Evolutionary conservation across 345 rosid species (phyloP).

Genomic region (Linum trigynum): DNA sequence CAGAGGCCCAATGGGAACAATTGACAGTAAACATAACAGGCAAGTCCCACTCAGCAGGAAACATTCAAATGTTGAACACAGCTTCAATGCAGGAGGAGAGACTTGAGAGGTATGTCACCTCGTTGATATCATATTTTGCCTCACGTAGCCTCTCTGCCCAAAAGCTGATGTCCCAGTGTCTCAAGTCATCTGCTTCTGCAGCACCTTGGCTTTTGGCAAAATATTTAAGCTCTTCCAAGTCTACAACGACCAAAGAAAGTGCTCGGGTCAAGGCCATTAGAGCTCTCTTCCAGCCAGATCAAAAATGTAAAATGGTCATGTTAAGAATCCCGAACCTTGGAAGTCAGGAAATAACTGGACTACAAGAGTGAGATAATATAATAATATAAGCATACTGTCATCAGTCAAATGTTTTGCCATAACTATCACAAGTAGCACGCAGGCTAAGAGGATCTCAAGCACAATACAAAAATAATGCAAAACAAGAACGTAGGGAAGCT

Average conservation of each 20-base stretch:
- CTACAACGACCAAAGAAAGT: constrained; percentile 24
- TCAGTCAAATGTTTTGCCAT: too few relatives aligned
- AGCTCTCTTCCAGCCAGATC: background rate
- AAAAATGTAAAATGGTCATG: too few relatives aligned
- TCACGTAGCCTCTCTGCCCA: constrained; percentile 99
- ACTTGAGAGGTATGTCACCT: constrained; percentile 37
- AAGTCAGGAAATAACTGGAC: too few relatives aligned
- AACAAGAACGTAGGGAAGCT: too few relatives aligned
- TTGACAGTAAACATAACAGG: background rate
- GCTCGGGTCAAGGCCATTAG: background rate
- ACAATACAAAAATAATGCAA: too few relatives aligned
- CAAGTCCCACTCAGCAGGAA: background rate
- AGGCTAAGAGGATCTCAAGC: too few relatives aligned
- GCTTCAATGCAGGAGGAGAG: background rate
- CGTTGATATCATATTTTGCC: constrained; percentile 75
- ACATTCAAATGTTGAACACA: background rate
- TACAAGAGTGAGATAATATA: too few relatives aligned
- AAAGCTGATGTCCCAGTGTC: constrained; percentile 73
- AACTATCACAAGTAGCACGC: too few relatives aligned
- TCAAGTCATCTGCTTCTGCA: constrained; percentile 57
- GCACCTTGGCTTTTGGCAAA: constrained; percentile 72
- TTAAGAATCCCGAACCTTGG: too few relatives aligned
- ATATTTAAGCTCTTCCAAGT: constrained; percentile 65
- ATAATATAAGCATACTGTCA: too few relatives aligned
- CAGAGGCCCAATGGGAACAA: background rate